Conservation (phyloP, 225 moss, liverwort and hornwort genomes). For the Bryum argenteum region DNA sequence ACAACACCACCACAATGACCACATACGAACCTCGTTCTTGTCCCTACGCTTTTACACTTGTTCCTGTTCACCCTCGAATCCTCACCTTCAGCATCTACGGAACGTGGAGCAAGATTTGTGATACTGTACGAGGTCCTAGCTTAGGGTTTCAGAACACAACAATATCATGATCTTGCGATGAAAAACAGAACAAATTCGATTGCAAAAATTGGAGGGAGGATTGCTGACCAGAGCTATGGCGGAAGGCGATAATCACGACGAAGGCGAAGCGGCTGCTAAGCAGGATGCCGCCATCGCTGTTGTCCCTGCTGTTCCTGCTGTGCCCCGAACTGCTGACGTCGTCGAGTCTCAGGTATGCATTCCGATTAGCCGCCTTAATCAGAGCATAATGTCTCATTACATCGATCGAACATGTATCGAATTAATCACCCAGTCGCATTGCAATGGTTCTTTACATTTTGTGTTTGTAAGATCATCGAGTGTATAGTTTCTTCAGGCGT, state of each 20-base stretch:
- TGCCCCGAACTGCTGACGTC: conserved; percentile 25
- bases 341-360: conserved; percentile 32
- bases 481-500: neutral
- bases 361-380: neutral
- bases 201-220: neutral
- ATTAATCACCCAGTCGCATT: neutral
- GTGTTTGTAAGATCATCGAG: no score
- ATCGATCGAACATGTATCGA: neutral
- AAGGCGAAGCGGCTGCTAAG: conserved; percentile 21
- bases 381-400: neutral
- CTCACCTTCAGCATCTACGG: neutral
- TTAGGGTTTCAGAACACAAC: conserved; percentile 24
- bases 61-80: no score
- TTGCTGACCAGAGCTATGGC: conserved; percentile 36
- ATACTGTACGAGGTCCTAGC: neutral
- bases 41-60: no score
- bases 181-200: neutral
- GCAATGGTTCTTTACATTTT: neutral
- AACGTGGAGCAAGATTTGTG: neutral
- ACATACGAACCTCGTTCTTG: no score
- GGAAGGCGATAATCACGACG: conserved; percentile 24
- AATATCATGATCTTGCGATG: no score
- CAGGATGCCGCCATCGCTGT: neutral
- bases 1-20: no score
- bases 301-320: conserved; percentile 19